Base-by-base conservation (phyloP, 371 early-diverging fungal species). In the Dinochytrium kinnereticum region DNA sequence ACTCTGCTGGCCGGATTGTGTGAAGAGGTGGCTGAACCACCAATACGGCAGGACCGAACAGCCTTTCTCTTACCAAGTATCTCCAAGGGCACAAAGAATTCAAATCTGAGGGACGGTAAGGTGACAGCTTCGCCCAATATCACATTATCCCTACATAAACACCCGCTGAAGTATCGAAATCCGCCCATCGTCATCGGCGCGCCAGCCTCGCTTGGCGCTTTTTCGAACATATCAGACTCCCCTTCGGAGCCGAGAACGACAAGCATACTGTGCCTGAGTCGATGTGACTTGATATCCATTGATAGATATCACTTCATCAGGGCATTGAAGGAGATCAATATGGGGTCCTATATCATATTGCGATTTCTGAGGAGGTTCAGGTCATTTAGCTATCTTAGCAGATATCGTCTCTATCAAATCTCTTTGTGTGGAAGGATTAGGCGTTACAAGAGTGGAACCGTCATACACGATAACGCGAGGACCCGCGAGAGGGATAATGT, bases 21-120 rank as follows among this genome's bases (percentile, higher is more conserved):
- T 55, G 57, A 55, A 55, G 57, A 55, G 26, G 7, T 5, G 24
- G 5, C 24, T 26, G 26, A 26, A 55, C 10, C 57, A 30, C n/a
- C n/a, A n/a, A n/a, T n/a, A n/a, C n/a, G n/a, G n/a, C n/a, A n/a
- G n/a, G n/a, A n/a, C n/a, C n/a, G n/a, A n/a, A n/a, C n/a, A n/a
- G n/a, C n/a, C n/a, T n/a, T n/a, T n/a, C n/a, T n/a, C n/a, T n/a
- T n/a, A n/a, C n/a, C n/a, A n/a, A n/a, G n/a, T n/a, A n/a, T n/a
- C n/a, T n/a, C n/a, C n/a, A n/a, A n/a, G 86, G 88, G 70, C 65
- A 91, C 15, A 53, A 73, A 3, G 72, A 65, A 53, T 65, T 86
- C 39, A 80, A 85, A 13, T 87, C 89, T 73, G 87, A 87, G 57
- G 70, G 72, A 3, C 73, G 90, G 33, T 91, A 91, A 51, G 81